Base-by-base conservation (phyloP, 768 basidiomycete genomes). In the Boletus pseudo-olivaceus region DNA sequence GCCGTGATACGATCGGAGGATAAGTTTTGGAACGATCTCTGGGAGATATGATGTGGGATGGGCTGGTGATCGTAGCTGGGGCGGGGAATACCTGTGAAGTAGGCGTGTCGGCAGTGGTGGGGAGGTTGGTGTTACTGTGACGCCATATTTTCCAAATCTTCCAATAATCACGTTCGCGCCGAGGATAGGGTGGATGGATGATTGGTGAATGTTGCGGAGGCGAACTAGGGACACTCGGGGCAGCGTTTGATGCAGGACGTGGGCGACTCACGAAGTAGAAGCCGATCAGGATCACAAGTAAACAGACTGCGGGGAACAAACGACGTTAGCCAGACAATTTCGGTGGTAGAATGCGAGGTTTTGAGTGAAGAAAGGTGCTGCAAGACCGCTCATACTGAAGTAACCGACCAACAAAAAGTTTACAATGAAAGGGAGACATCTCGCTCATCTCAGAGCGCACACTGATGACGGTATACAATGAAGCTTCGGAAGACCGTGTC, bases 221-320 rank as follows among this genome's bases (percentile, higher is more conserved):
- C 19, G 37, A 33, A 43, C 38, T 17, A n/a, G 47, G n/a, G 44
- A 27, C 29, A 10, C 33, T 49, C 17, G 53, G 42, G 26, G 56
- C 27, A 35, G 55, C 26, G 11, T 47, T 46, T 43, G 38, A 19
- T 33, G 46, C 50, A 6, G 26, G 53, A 43, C 48, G 60, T 29
- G 38, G 52, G 39, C 58, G 61, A 42, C 60, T 60, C 48, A 70
- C 68, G 47, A 62, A 38, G 50, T 57, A 67, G 59, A 70, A 69
- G 19, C 68, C 69, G 23, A 59, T 44, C 48, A 69, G 38, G 29
- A 70, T 59, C 14, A 59, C 35, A 26, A 61, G 23, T 17, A 70
- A 56, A 38, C 65, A 67, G 11, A 59, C 68, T 70, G 48, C 19
- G 15, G 17, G 17, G 35, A 29, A 35, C 20, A n/a, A 54, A 20